Evolutionary conservation across 2,329 filamentous ascomycete species (phyloP), one percentile per base, ranked within the genome.

Genomic region (Fusarium illudens): DNA sequence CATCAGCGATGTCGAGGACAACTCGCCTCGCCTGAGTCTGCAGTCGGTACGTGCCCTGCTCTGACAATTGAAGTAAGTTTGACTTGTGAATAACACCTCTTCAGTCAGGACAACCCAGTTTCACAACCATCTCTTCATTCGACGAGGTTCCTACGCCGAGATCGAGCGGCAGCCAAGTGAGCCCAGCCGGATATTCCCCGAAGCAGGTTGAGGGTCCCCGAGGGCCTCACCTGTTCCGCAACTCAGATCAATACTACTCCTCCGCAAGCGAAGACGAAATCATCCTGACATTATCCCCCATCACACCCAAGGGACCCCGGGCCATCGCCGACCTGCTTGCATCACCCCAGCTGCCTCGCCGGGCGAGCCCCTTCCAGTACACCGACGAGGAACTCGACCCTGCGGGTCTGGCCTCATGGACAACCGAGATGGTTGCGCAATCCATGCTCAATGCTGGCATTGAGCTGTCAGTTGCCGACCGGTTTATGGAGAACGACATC

Each of bases 401-500:
- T 30, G 79, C 81, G 22, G 83, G 86, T 51, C 84, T 95, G 62
- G 83, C 86, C 15, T 81, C 82, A 44, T 96, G 92, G 93, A 86
- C 87, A 13, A 90, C 92, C 4, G 86, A 89, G 75, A 90, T 93
- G 80, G 92, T 96, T 42, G 91, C 92, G 58, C 89, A 92, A 75
- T 96, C 92, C 87, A 96, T 97, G 93, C 87, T 90, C 74, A 88
- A 93, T 77, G 88, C 90, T 44, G 93, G 92, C 71, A 89, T 97
- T 76, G 94, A 97, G 76, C 82, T 88, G 53, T 82, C 85, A 7
- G 85, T 95, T 52, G 90, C 96, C 11, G 90, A 96, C 74, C 92
- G 91, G 71, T 97, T 99, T 74, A 86, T 94, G 65, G 87, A 91
- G 73, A 96, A 99, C 78, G 95, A 99, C 76, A 97, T 99, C 77